Evolutionary conservation across 441 rosid genomes (phyloP), one percentile per base, ranked within the genome.

Genomic region (Arabidopsis hybrid): DNA sequence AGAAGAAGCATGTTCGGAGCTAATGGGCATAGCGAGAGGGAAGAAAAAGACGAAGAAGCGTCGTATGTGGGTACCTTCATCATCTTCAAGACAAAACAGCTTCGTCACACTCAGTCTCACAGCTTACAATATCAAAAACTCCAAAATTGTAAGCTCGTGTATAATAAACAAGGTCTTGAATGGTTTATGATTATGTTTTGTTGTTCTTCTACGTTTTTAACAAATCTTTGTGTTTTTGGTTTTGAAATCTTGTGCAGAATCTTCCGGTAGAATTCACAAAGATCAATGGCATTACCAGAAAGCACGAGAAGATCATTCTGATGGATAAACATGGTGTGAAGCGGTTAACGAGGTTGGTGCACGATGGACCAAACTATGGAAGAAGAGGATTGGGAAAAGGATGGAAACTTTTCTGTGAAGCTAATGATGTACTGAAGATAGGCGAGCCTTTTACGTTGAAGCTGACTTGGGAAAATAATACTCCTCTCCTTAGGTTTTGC

Each of bases 351-450:
- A 76, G 18, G 6, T 40, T 60, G 34, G 14, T 52, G 17, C 26
- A 7, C 2, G 62, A 76, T 40, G 69, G 70, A 61, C 47, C 57
- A 53, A 36, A 4, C 2, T 1, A 7, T 34, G 46, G 73, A 75
- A 75, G 18, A 52, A 57, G 61, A 69, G 58, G 71, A 51, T 7
- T 69, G 53, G 76, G 79, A 35, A 67, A 62, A 68, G 70, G 69
- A 35, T 75, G 73, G 64, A 60, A 68, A 68, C 6, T 0, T 26
- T 75, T 75, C 13, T 75, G 42, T 53, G 29, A 47, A 38, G 79
- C 32, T 56, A 76, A 64, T 69, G 71, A n/a, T 1, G 67, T 75
- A 26, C 17, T 43, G 0, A 56, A 38, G 40, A 34, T 47, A 36
- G 79, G 59, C 0, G 35, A 38, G 60, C 53, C 67, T 56, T 76